Evolutionary conservation across 495 filamentous ascomycete genomes (phyloP).

Genomic region (Amorphotheca resinae): DNA sequence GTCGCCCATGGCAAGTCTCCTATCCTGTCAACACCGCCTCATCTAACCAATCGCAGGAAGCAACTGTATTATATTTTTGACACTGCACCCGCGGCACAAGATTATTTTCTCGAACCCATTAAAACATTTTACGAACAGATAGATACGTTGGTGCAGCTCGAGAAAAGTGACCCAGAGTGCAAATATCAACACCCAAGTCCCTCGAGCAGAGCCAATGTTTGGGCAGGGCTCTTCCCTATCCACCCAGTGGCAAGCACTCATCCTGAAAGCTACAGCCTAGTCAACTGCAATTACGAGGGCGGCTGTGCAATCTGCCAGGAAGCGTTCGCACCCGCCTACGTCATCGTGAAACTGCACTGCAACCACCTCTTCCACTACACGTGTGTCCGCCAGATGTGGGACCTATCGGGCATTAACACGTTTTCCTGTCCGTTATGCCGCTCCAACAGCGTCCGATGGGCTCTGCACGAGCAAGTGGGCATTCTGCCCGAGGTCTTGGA

Average conservation of each 20-base stretch:
- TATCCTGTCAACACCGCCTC: neutral
- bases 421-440: constrained; percentile 5
- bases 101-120: neutral
- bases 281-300: neutral
- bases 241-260: constrained; percentile 7
- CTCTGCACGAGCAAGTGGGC: neutral
- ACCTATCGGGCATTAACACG: neutral
- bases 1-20: constrained; percentile 6
- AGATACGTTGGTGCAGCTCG: neutral
- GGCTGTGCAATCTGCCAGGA: constrained; percentile 3
- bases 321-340: neutral
- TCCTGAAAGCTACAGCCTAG: neutral
- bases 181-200: neutral
- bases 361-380: constrained; percentile 4
- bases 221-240: constrained; percentile 4
- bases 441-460: neutral
- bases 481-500: constrained; percentile 2
- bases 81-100: neutral
- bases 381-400: constrained; percentile 4
- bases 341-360: constrained; percentile 4
- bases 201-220: constrained; percentile 1
- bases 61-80: constrained; percentile 7
- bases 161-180: neutral
- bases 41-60: neutral
- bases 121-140: neutral